A percentile compares a stretch with the other conserved stretches of the same genome.
These are phyloP conservation scores for Rostrohypoxylon terebratum DNA, from an alignment of 495 filamentous ascomycete genomes.

Conservation along the genomic window DNA sequence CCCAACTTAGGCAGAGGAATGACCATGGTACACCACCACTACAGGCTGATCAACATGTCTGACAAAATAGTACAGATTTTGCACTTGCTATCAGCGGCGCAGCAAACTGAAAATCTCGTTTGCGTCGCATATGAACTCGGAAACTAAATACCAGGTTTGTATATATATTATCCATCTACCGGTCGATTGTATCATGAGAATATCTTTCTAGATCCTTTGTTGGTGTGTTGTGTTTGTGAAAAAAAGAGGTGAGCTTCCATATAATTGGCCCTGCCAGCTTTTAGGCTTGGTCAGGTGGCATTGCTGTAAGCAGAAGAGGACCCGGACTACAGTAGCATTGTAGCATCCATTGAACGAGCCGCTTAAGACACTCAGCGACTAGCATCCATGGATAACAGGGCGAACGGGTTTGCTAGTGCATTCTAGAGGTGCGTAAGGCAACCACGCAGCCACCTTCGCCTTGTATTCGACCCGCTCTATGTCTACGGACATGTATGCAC, in stretches of 20 bases:
- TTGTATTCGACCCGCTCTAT: slow-evolving; percentile 9
- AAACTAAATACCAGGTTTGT: not conserved
- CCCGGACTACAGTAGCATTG: slow-evolving; percentile 16
- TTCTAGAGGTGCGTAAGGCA: slow-evolving; percentile 28
- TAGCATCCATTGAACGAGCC: slow-evolving; percentile 31
- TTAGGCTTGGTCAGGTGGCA: slow-evolving; percentile 30
- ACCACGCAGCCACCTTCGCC: slow-evolving; percentile 30
- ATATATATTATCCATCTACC: not conserved
- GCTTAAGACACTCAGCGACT: slow-evolving; percentile 16
- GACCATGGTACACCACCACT: slow-evolving; percentile 2
- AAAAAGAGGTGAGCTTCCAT: not conserved
- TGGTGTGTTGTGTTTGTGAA: slow-evolving; percentile 6
- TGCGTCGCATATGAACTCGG: slow-evolving; percentile 10
- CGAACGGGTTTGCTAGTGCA: slow-evolving; percentile 21
- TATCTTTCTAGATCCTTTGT: not conserved
- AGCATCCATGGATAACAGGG: slow-evolving; percentile 34
- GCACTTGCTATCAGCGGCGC: slow-evolving; percentile 7
- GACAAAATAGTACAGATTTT: not conserved
- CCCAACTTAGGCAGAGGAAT: not conserved
- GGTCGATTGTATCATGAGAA: slow-evolving; percentile 17
- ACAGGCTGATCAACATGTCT: slow-evolving; percentile 8
- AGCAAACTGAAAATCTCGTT: slow-evolving; percentile 8
- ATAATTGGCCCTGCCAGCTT: slow-evolving; percentile 27
- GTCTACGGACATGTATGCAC: slow-evolving; percentile 14
- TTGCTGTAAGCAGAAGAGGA: slow-evolving; percentile 15